Percentiles rank a stretch among this genome's conserved stretches.
These are phyloP conservation scores for Salix purpurea DNA, from an alignment of 345 rosid genomes.

Conservation along the genomic window DNA sequence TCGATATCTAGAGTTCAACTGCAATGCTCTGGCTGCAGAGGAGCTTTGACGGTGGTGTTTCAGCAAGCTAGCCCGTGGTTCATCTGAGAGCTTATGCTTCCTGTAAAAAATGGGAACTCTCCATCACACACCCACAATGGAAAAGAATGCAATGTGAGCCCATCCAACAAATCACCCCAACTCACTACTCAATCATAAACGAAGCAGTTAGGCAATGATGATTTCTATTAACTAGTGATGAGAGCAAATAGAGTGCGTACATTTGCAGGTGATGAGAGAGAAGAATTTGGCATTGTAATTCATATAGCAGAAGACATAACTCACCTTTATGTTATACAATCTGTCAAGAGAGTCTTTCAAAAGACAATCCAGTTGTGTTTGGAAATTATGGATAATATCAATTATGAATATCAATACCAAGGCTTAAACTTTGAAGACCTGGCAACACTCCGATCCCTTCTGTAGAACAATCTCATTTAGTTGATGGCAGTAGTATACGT, in stretches of 20 bases:
- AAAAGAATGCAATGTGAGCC: too few species aligned
- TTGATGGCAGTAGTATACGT: not conserved
- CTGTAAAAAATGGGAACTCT: not conserved
- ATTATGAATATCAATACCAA: slow-evolving; percentile 7
- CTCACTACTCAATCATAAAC: not conserved
- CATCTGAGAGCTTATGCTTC: not conserved
- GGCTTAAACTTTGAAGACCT: slow-evolving; percentile 11
- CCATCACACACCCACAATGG: not conserved
- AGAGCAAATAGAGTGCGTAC: not conserved
- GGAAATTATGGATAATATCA: not conserved
- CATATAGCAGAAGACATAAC: not conserved
- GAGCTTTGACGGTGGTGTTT: not conserved
- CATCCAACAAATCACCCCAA: not conserved
- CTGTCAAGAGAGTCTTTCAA: not conserved
- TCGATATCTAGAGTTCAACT: not conserved
- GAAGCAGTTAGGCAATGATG: not conserved
- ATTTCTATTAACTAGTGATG: not conserved
- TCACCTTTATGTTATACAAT: not conserved
- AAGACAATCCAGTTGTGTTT: not conserved
- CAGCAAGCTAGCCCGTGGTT: not conserved
- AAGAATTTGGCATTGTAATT: not conserved
- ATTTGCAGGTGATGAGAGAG: not conserved
- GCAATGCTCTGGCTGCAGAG: not conserved
- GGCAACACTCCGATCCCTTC: slow-evolving; percentile 19
- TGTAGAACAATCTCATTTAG: slow-evolving; percentile 17